These are phyloP conservation scores for Patellifolia procumbens DNA, from an alignment of 179 eudicot genomes.

Conservation along the genomic window DNA sequence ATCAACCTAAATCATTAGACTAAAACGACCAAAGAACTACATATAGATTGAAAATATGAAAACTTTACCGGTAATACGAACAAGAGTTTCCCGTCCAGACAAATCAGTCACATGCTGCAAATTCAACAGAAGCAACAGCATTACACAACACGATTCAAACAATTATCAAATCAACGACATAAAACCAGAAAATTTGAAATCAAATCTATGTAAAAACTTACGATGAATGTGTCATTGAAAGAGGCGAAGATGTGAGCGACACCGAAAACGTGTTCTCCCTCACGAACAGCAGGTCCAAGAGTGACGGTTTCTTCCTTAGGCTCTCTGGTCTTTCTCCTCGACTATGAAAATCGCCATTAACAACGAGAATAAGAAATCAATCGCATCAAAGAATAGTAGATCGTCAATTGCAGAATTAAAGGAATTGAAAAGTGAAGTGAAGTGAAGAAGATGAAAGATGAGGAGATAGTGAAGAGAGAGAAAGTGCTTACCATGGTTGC, in stretches of 20 bases:
- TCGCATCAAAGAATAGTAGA: not conserved
- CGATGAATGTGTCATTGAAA: constrained; percentile 87
- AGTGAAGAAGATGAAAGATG: not conserved
- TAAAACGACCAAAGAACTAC: not conserved
- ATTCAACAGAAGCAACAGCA: not conserved
- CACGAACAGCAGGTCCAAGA: constrained; percentile 66
- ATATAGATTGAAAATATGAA: not conserved
- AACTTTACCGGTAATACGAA: constrained; percentile 40
- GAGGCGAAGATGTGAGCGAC: constrained; percentile 92
- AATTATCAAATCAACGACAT: not conserved
- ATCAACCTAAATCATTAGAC: not conserved
- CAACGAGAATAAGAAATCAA: not conserved
- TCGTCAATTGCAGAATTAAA: not conserved
- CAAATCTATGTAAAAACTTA: constrained; percentile 35
- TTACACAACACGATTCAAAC: not conserved
- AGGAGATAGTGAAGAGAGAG: no score
- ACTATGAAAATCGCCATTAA: constrained; percentile 34
- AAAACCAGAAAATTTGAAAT: not conserved
- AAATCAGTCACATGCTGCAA: constrained; percentile 47
- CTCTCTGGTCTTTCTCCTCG: constrained; percentile 76
- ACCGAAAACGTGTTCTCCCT: constrained; percentile 78
- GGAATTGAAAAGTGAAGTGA: no score
- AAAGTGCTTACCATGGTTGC: constrained; percentile 19
- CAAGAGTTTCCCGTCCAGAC: constrained; percentile 50
- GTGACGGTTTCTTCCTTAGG: constrained; percentile 86